A percentile compares a stretch with the other conserved stretches of the same genome.
Evolutionary conservation across 345 rosid genomes (phyloP).

Genomic region (Pseudoturritis turrita): DNA sequence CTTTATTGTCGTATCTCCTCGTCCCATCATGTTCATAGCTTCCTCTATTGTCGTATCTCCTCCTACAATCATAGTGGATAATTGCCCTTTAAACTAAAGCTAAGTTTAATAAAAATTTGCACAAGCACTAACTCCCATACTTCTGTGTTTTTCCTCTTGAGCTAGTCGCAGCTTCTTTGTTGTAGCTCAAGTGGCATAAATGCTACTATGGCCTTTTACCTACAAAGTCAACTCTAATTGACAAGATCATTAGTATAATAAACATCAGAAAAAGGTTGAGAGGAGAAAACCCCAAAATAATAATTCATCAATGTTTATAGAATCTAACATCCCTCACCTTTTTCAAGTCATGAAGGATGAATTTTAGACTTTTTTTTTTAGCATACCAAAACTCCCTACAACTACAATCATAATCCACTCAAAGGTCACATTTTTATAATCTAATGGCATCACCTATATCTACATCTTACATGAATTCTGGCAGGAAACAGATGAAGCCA

Average conservation of each 20-base stretch:
- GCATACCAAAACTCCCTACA: too few relatives aligned
- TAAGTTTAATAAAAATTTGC: slow-evolving; percentile 98
- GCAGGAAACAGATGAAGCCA: too few relatives aligned
- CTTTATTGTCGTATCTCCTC: too few relatives aligned
- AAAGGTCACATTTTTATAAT: too few relatives aligned
- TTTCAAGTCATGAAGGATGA: too few relatives aligned
- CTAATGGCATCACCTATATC: too few relatives aligned
- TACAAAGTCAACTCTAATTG: slow-evolving; percentile 23
- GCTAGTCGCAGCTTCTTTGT: slow-evolving; percentile 76
- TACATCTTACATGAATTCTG: too few relatives aligned
- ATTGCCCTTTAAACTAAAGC: slow-evolving; percentile 87
- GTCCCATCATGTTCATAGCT: too few relatives aligned
- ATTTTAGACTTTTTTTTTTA: too few relatives aligned
- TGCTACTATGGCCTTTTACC: slow-evolving; percentile 81
- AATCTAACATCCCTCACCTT: too few relatives aligned
- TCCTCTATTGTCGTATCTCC: slow-evolving; percentile 99
- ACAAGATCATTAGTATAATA: neutral
- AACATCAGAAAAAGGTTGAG: neutral
- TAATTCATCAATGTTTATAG: neutral
- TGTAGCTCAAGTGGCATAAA: slow-evolving; percentile 94
- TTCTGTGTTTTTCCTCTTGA: slow-evolving; percentile 94
- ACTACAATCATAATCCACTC: too few relatives aligned
- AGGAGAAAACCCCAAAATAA: neutral
- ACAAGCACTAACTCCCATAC: slow-evolving; percentile 99
- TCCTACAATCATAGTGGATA: slow-evolving; percentile 93